Evolutionary conservation across 306 rosid species (phyloP).

Genomic region (Ormosia semicastrata): DNA sequence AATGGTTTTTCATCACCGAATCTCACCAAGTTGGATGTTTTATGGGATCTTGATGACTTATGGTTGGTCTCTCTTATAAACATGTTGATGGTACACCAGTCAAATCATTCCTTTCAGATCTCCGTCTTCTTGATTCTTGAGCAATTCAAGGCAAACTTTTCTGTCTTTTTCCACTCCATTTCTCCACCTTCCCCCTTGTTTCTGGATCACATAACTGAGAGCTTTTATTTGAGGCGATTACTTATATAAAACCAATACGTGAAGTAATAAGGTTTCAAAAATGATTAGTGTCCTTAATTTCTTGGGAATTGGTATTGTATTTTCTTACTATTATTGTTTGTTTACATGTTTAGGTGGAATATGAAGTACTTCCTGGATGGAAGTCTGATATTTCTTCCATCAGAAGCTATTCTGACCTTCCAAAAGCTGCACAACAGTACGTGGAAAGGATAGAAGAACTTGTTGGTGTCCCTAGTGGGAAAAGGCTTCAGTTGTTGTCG

Average conservation of each 20-base stretch:
- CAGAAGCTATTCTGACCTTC: slow-evolving; percentile 87
- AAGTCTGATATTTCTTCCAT: slow-evolving; percentile 72
- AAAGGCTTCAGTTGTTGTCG: too few species aligned
- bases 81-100: slow-evolving; percentile 64
- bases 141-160: slow-evolving; percentile 64
- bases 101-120: slow-evolving; percentile 82
- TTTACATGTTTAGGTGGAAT: slow-evolving; percentile 71
- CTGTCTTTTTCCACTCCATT: not conserved
- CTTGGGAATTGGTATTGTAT: not conserved
- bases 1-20: slow-evolving; percentile 85
- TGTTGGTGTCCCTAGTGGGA: slow-evolving; percentile 65
- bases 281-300: not conserved
- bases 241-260: not conserved
- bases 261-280: slow-evolving; percentile 6
- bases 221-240: not conserved
- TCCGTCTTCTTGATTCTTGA: slow-evolving; percentile 82
- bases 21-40: slow-evolving; percentile 91
- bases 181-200: not conserved
- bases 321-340: slow-evolving; percentile 18
- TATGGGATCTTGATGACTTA: slow-evolving; percentile 72
- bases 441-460: slow-evolving; percentile 94
- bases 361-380: slow-evolving; percentile 89
- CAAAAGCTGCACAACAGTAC: slow-evolving; percentile 68
- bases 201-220: not conserved
- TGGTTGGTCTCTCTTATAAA: slow-evolving; percentile 69